Evolutionary conservation across 805 yeast genomes (phyloP), one percentile per base, ranked within the genome.

Genomic region (Saccharomycopsis sp.): DNA sequence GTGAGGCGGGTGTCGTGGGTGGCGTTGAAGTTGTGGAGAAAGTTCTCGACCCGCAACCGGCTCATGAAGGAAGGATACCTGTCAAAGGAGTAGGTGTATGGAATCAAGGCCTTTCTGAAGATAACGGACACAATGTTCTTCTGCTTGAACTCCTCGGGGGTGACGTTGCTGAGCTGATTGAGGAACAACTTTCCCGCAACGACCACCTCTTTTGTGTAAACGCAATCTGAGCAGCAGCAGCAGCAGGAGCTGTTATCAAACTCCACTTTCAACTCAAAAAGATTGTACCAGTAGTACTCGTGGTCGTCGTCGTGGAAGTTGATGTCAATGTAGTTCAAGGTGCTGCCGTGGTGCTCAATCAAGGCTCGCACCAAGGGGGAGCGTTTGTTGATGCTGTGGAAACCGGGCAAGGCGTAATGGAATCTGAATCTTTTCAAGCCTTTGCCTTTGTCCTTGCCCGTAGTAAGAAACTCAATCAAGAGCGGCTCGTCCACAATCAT

Each of bases 401-500:
- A 8, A 9, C 39, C 21, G n/a, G 48, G 44, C 4, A 30, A 21
- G 8, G 36, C 32, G 27, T 38, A 41, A 39, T 43, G 48, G 19
- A 43, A 43, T 16, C 48, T 39, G 23, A 43, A 43, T 21, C 48
- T 26, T 29, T 40, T 35, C 30, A 43, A 30, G n/a, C n/a, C n/a
- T n/a, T n/a, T n/a, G n/a, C n/a, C n/a, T 23, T 30, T 29, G 19
- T 34, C 25, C 10, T n/a, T 16, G 12, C n/a, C 23, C 9, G 16
- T 16, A 19, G 25, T 15, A 3, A 43, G 21, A 26, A 43, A 43
- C 9, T 43, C 36, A 20, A 34, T 17, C 15, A 43, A 18, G 10
- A 19, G 9, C 15, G 27, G 23, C 13, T 43, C 48, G 12, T 39
- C 35, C 7, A 39, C 44, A 9, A 34, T 30, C 44, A 43, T 43